Evolutionary conservation across 2,329 filamentous ascomycete genomes (phyloP), one percentile per base, ranked within the genome.

Genomic region (Zalaria obscura): DNA sequence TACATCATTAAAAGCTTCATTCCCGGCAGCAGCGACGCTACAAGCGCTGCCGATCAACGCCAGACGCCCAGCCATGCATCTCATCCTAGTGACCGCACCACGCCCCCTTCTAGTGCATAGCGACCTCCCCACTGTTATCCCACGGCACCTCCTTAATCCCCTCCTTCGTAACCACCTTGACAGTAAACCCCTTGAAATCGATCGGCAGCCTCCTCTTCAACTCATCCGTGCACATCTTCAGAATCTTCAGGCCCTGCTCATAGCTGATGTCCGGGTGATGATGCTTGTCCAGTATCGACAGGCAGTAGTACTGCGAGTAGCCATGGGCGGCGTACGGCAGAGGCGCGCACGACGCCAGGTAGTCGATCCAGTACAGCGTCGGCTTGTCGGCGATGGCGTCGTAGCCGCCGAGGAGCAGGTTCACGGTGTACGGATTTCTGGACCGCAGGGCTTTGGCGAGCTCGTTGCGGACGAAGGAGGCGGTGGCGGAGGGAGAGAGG

Each of bases 281-380:
- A 63, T 98, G 91, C 72, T 98, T 98, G 69, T 98, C 91, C 40
- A 98, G 78, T 53, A 94, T 93, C 5, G 86, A 93, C 47, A 98
- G 74, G 64, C 91, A 98, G 73, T 98, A 98, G 73, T 96, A 96
- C 82, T 98, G 91, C 53, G 91, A 91, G 66, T 98, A 98, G 53
- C 91, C 91, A 56, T 98, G 93, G 46, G 91, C 91, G 38, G 91
- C 93, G 60, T 98, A 98, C 42, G 91, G 91, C 38, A 98, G 71
- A 28, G 83, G 76, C 4, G 87, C 89, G 59, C 88, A 68, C 47
- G 88, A 80, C 50, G 89, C 91, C 57, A 98, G 77, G 67, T 96
- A 96, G 62, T 98, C 89, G 55, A 95, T 75, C 91, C 91, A 98
- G 74, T 93, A 94, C 51, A 98, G 68, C 56, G 81, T 82, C 27